Evolutionary conservation across 345 rosid genomes (phyloP).

Genomic region (Eucalyptus sp.): DNA sequence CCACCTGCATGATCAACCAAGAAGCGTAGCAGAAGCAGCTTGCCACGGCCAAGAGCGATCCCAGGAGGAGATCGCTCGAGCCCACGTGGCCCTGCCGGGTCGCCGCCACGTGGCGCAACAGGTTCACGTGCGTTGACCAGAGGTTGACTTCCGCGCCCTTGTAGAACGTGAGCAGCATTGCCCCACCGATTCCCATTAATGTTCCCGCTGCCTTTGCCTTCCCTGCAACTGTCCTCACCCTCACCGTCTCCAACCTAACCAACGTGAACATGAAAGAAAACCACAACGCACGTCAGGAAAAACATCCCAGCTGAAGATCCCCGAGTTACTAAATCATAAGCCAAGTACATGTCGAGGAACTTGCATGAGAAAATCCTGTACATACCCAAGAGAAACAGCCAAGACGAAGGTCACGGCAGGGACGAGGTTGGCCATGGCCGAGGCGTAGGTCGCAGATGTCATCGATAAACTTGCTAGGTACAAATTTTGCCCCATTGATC

Average conservation of each 20-base stretch:
- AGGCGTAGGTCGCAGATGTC: not conserved
- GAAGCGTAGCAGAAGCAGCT: slow-evolving; percentile 7
- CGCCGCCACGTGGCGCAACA: not conserved
- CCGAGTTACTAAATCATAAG: not conserved
- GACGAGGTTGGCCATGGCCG: not conserved
- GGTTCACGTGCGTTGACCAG: not conserved
- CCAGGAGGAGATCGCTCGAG: not conserved
- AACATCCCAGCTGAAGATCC: not conserved
- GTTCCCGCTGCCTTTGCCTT: slow-evolving; percentile 71
- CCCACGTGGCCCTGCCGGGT: not conserved
- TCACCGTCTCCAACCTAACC: slow-evolving; percentile 54
- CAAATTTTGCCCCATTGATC: not conserved
- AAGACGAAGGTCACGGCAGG: not conserved
- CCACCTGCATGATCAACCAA: slow-evolving; percentile 31
- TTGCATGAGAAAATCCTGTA: not conserved
- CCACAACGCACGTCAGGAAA: not conserved
- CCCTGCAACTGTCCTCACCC: slow-evolving; percentile 42
- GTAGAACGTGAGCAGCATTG: slow-evolving; percentile 87
- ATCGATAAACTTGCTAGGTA: not conserved
- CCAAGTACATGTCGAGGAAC: not conserved
- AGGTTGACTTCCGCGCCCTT: slow-evolving; percentile 29
- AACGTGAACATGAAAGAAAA: not conserved
- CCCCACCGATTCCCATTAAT: slow-evolving; percentile 56
- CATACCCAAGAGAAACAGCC: not conserved
- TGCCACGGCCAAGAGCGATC: not conserved